phyloP scores from a whole-genome alignment of 2,329 filamentous ascomycete genomes.

The Sclerotinia subarctica region DNA sequence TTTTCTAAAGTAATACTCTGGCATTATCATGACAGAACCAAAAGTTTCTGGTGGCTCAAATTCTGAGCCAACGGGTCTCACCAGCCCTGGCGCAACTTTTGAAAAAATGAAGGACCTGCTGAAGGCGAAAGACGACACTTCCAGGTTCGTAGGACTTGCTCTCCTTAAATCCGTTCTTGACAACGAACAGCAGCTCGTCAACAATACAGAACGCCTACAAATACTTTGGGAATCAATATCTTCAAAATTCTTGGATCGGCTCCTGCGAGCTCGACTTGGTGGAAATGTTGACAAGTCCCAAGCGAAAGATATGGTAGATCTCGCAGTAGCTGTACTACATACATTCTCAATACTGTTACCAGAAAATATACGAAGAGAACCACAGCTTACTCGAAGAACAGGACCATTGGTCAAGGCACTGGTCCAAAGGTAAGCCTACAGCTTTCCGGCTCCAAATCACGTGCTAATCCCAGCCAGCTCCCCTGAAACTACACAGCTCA shows the following conservation, averaged over 20 bases:
- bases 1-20: neutral
- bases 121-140: slow-evolving; percentile 60
- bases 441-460: slow-evolving; percentile 8
- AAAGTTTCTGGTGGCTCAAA: neutral
- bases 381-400: slow-evolving; percentile 52
- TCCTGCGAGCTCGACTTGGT: slow-evolving; percentile 53
- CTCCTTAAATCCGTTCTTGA: slow-evolving; percentile 65
- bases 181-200: slow-evolving; percentile 50
- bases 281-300: slow-evolving; percentile 42
- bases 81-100: slow-evolving; percentile 36
- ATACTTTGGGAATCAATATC: slow-evolving; percentile 59
- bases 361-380: slow-evolving; percentile 43
- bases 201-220: slow-evolving; percentile 47
- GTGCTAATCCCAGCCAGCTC: slow-evolving; percentile 42
- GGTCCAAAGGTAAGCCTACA: slow-evolving; percentile 48
- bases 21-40: slow-evolving; percentile 8
- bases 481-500: slow-evolving; percentile 49
- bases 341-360: slow-evolving; percentile 59
- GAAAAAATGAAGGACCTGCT: slow-evolving; percentile 56
- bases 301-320: slow-evolving; percentile 58
- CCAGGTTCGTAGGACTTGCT: slow-evolving; percentile 64
- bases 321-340: slow-evolving; percentile 61
- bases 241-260: slow-evolving; percentile 60
- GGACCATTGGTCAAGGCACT: slow-evolving; percentile 52
- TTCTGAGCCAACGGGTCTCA: slow-evolving; percentile 9